phyloP scores from a whole-genome alignment of 345 rosid genomes.

The Syzygium jambos region DNA sequence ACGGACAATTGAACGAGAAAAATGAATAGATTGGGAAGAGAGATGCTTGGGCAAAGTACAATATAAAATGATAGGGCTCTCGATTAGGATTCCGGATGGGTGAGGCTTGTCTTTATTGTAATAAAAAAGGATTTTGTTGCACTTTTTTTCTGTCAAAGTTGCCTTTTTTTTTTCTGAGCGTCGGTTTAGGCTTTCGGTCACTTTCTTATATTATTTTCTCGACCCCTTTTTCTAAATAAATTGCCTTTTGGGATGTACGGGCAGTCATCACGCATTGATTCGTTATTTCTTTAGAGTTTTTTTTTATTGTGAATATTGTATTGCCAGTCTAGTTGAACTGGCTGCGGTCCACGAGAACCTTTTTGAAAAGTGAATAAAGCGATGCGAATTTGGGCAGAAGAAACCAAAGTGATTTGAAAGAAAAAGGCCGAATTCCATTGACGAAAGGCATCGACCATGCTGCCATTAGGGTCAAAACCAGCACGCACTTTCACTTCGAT shows the following conservation, averaged over 20 bases:
- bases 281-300: background rate
- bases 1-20: background rate
- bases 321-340: background rate
- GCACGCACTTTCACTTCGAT: background rate
- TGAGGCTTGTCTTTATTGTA: background rate
- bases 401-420: background rate
- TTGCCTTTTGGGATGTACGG: background rate
- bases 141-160: background rate
- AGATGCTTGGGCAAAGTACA: background rate
- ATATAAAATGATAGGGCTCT: background rate
- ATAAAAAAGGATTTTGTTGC: background rate
- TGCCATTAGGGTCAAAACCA: too few species aligned
- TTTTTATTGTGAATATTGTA: background rate
- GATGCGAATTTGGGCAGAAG: background rate
- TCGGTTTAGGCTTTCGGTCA: background rate
- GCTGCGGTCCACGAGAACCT: background rate
- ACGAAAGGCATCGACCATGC: background rate
- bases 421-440: background rate
- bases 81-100: constrained; percentile 2
- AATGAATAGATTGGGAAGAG: background rate
- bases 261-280: background rate
- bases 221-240: background rate
- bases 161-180: background rate
- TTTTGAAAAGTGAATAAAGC: background rate
- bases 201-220: background rate